Base-by-base conservation (phyloP, 202 grass and related monocot genomes). In the Elaeis oleifera region DNA sequence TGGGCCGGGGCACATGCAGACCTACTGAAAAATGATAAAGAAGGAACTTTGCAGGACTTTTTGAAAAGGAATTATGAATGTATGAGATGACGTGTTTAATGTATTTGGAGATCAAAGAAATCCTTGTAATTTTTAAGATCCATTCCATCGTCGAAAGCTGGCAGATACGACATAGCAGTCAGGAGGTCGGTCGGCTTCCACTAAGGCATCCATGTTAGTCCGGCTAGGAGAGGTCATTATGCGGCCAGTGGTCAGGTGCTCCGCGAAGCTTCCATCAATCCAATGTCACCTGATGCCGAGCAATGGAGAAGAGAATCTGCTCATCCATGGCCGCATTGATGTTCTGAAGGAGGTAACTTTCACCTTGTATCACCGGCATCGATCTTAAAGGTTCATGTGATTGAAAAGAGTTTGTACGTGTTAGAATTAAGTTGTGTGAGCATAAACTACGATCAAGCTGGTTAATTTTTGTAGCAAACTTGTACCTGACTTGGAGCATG, bases 301-400 rank as follows among this genome's bases (percentile, higher is more conserved):
- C 27, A 5, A 63, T 21, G 6, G 60, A 17, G 60, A 63, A 63
- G 60, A 22, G 48, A 15, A 63, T 3, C 6, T 17, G 18, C 16
- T 63, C 44, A 16, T 17, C 23, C 7, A 63, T 7, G 3, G n/a
- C 60, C 4, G 60, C 60, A n/a, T 63, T 63, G 60, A 63, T 22
- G 4, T 48, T 5, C 6, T 17, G 60, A 18, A 63, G 60, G 4
- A 63, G 27, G 16, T 63, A 63, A 9, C 14, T 63, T 48, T 63
- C 19, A 16, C 57, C 57, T 1, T 15, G 24, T 16, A 28, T 13
- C 23, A 59, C 57, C 27, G 16, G 13, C 1, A 59, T 27, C 27
- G 20, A 20, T 20, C 20, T 25, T 59, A 16, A 59, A 59, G 14
- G 23, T 59, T 26, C 13, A 18, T 20, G 39, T 6, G 18, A 44